Evolutionary conservation across 2,329 filamentous ascomycete genomes (phyloP), one percentile per base, ranked within the genome.

Genomic region (Talaromyces sp.): DNA sequence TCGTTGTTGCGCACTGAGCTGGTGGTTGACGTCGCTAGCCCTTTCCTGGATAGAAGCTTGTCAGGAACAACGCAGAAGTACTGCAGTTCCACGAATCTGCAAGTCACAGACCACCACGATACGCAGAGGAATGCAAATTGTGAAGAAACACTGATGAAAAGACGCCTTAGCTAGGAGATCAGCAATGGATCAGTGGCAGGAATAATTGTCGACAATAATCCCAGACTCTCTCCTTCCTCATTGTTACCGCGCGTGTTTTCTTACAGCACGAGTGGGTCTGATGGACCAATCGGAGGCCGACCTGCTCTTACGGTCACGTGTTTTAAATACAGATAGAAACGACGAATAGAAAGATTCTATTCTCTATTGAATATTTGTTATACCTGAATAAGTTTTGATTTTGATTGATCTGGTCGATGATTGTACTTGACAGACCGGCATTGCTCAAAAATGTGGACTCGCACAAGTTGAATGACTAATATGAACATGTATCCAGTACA

Each of bases 1-100:
- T 22, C 29, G 31, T 56, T 36, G 53, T 56, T 56, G 53, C 53
- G 53, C 25, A 45, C 45, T 31, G 22, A 15, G 56, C 36, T 31
- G 25, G 27, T 54, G 53, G 61, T 38, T 47, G 51, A 47, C 49
- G 51, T 63, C 61, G 61, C 61, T 59, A 64, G 62, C 62, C 54
- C 54, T 59, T 64, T 47, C 51, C 49, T 63, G 36, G 61, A 63
- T 63, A 56, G 61, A 63, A 63, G 61, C 61, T 63, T 58, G 61
- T 31, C 61, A 63, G 61, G 61, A 53, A 63, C 61, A 51, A 53
- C 58, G 61, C 34, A 45, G 38, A 36, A 58, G 36, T 36, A 43
- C 34, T 27, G 59, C 43, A 61, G 45, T 38, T 25, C 59, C 59
- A 51, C 61, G 61, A 56, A 43, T 56, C 27, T 29, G 34, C 45